Evolutionary conservation across 805 yeast species (phyloP).

Genomic region (Spathaspora girioi): DNA sequence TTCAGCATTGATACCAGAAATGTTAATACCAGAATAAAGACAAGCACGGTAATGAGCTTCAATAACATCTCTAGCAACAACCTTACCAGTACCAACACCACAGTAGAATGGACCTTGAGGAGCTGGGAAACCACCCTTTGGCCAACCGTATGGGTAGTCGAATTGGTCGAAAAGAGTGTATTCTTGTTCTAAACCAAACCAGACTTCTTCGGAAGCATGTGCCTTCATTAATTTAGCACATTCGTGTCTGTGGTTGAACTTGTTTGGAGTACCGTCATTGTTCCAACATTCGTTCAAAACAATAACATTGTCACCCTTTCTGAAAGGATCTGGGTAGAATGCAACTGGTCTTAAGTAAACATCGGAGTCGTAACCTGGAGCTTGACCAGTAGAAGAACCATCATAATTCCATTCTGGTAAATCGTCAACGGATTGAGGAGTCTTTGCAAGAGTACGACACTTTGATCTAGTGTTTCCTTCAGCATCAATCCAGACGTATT

Average conservation of each 20-base stretch:
- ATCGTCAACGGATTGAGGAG: constrained; percentile 71
- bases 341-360: constrained; percentile 94
- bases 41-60: constrained; percentile 99
- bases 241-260: constrained; percentile 96
- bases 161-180: constrained; percentile 92
- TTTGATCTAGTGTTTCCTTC: constrained; percentile 89
- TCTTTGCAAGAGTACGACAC: constrained; percentile 78
- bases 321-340: constrained; percentile 93
- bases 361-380: constrained; percentile 97
- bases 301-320: constrained; percentile 94
- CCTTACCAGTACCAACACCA: constrained; percentile 99
- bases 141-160: constrained; percentile 96
- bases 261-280: constrained; percentile 99
- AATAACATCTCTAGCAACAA: constrained; percentile 94
- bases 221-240: constrained; percentile 94
- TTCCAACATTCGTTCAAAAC: constrained; percentile 96
- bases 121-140: constrained; percentile 99
- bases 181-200: constrained; percentile 99
- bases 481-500: constrained; percentile 97
- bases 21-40: constrained; percentile 83
- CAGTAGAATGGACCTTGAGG: constrained; percentile 99
- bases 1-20: constrained; percentile 98
- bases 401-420: constrained; percentile 99
- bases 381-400: constrained; percentile 98
- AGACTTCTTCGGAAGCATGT: constrained; percentile 75